phyloP scores from a whole-genome alignment of 148 eudicot species.

The Spergularia bocconei region DNA sequence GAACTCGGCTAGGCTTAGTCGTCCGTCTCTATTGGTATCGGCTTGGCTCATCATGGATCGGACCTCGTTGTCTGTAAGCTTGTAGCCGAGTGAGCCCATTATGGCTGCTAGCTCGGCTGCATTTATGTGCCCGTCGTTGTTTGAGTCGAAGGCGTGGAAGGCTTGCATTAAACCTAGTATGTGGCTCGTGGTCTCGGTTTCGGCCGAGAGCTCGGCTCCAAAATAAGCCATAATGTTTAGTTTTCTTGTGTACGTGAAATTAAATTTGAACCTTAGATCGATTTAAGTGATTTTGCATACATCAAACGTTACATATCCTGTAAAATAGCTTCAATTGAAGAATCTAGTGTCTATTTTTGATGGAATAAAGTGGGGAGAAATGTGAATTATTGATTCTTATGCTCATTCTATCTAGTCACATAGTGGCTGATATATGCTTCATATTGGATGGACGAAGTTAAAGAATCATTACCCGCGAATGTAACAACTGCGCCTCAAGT shows the following conservation, averaged over 20 bases:
- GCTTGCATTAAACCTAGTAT: conserved; percentile 39
- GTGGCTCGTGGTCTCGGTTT: conserved; percentile 37
- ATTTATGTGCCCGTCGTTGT: conserved; percentile 38
- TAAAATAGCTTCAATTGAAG: background rate
- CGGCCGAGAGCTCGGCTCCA: conserved; percentile 20
- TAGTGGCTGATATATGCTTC: too few species aligned
- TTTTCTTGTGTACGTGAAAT: background rate
- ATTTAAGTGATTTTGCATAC: background rate
- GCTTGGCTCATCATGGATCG: conserved; percentile 36
- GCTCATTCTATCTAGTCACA: too few species aligned
- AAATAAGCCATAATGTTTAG: conserved; percentile 8
- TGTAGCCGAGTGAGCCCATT: conserved; percentile 47
- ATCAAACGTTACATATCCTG: background rate
- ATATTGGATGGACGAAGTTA: too few species aligned
- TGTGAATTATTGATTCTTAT: too few species aligned
- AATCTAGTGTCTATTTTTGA: background rate
- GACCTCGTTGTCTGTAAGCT: conserved; percentile 32
- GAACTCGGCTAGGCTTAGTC: conserved; percentile 36
- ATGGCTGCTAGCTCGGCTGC: conserved; percentile 36
- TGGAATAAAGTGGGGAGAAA: background rate
- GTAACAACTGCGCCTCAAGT: too few species aligned
- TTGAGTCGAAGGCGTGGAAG: conserved; percentile 41
- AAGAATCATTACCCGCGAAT: too few species aligned
- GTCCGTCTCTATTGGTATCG: conserved; percentile 30
- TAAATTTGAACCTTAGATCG: too few species aligned